Base-by-base conservation (phyloP, 371 early-diverging fungal species). In the Smittium culicis region DNA sequence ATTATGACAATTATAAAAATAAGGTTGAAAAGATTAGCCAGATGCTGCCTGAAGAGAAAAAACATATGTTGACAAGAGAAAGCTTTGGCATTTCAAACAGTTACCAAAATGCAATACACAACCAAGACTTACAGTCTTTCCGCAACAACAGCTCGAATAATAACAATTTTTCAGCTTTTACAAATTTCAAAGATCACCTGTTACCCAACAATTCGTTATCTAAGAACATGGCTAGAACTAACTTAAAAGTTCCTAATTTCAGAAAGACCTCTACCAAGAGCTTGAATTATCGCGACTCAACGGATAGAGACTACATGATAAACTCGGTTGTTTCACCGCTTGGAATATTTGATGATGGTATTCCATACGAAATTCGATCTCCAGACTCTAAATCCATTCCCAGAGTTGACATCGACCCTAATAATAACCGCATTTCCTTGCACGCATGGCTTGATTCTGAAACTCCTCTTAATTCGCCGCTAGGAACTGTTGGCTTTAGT, bases 1-100 rank as follows among this genome's bases (percentile, higher is more conserved):
- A 27, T 57, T 14, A n/a, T 57, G 57, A 57, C 5, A 57, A 57
- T 14, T 27, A 57, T 27, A 57, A 57, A 57, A 14, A n/a, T 14
- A 57, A 27, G 25, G 27, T 57, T 57, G 57, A 11, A 20, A 57
- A 57, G 25, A 57, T 57, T 25, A 57, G 57, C 27, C 11, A 57
- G 25, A 57, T 57, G 57, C 25, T 57, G 57, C 57, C 57, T n/a
- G 57, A 57, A 57, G 57, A 57, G 25, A 14, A 27, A 14, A 57
- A 27, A 27, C 25, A 16, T 3, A 57, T 57, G 57, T 57, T 57
- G 25, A 57, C 57, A 20, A 57, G 57, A 57, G 57, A 57, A 57
- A 57, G 27, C 27, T 57, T 57, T 25, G 57, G 57, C 24, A 57
- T n/a, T n/a, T 20, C 27, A 8, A 25, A 25, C 25, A 57, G 14